Evolutionary conservation across 345 rosid species (phyloP).

Genomic region (Gossypium thurberi): DNA sequence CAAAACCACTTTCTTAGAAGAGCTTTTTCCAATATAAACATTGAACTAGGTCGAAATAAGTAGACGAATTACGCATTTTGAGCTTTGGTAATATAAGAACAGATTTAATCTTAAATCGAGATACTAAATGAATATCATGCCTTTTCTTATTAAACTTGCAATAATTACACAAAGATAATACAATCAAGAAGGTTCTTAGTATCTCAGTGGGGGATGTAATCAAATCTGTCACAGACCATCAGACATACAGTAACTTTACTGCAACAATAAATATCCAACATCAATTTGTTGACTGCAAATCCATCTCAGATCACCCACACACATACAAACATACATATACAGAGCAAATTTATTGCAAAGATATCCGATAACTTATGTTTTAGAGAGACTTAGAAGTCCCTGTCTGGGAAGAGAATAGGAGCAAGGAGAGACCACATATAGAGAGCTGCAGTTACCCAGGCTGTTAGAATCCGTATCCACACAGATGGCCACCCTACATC

Average conservation of each 20-base stretch:
- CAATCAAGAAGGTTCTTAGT: neutral
- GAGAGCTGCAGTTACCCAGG: conserved; percentile 91
- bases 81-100: too few relatives aligned
- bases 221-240: neutral
- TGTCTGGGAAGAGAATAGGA: conserved; percentile 81
- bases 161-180: neutral
- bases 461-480: conserved; percentile 73
- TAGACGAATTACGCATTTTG: too few relatives aligned
- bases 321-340: neutral
- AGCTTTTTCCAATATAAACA: too few relatives aligned
- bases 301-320: neutral
- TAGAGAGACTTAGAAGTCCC: conserved; percentile 60
- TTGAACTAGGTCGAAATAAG: too few relatives aligned
- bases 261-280: neutral
- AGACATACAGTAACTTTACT: neutral
- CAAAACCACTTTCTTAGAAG: too few relatives aligned
- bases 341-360: neutral
- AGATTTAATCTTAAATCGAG: too few relatives aligned
- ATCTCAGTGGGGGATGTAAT: neutral
- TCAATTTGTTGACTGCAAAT: neutral
- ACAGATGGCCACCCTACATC: conserved; percentile 99
- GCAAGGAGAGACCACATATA: conserved; percentile 87
- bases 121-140: neutral
- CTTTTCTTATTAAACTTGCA: neutral
- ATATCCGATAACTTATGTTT: neutral